A percentile compares a stretch with the other conserved stretches of the same genome.
Conservation (phyloP, 2,329 filamentous ascomycete species). For the Pseudocercospora musae region DNA sequence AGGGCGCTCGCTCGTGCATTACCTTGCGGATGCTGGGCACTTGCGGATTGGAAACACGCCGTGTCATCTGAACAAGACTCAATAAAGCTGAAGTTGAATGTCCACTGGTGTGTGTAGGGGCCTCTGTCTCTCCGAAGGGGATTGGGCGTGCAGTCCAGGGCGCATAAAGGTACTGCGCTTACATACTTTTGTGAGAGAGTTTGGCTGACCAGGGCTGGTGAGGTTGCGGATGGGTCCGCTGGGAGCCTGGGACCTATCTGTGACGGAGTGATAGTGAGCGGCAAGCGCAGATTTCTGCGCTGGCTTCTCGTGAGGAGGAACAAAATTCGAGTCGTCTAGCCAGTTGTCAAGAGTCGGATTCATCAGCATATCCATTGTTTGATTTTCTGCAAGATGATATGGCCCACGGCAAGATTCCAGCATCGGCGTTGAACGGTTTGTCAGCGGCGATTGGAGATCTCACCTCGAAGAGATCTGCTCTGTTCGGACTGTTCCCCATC, state of each 20-base stretch:
- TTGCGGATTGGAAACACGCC: neutral
- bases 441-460: neutral
- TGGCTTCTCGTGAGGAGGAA: neutral
- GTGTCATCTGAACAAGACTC: neutral
- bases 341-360: neutral
- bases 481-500: neutral
- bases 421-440: neutral
- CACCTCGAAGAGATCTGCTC: neutral
- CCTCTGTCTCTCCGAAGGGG: neutral
- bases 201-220: neutral
- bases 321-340: neutral
- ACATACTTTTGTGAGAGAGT: neutral
- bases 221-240: neutral
- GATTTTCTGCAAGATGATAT: neutral
- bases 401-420: neutral
- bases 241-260: neutral
- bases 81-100: neutral
- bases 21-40: neutral
- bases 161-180: neutral
- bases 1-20: neutral
- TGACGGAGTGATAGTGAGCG: neutral
- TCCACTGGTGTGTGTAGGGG: neutral
- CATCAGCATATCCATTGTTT: constrained; percentile 3
- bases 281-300: neutral
- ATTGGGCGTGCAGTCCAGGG: too few species aligned